These are phyloP conservation scores for Boletus tomentosulus DNA, from an alignment of 768 basidiomycete genomes.

Conservation along the genomic window DNA sequence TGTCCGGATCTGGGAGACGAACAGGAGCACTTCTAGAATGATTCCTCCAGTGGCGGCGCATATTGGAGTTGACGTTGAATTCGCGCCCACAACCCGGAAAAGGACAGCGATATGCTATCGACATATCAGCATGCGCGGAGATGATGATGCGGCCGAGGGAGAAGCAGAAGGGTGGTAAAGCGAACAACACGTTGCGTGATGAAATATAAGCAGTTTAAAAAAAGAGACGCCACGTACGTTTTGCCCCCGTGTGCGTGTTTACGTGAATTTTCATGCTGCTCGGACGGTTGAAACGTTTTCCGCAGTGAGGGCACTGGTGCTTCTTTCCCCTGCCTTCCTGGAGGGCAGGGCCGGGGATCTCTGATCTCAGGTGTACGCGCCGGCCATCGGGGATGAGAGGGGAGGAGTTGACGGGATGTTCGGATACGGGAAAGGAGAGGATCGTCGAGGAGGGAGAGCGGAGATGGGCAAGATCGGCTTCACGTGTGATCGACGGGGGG, in stretches of 20 bases:
- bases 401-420: constrained; percentile 23
- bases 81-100: constrained; percentile 70
- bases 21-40: constrained; percentile 37
- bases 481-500: constrained; percentile 28
- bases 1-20: constrained; percentile 20
- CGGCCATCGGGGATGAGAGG: constrained; percentile 27
- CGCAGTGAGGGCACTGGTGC: constrained; percentile 36
- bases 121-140: constrained; percentile 10
- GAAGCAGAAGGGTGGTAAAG: background rate
- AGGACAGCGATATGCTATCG: constrained; percentile 67
- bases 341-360: constrained; percentile 23
- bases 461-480: constrained; percentile 27
- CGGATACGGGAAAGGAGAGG: constrained; percentile 32
- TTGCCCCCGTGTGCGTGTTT: constrained; percentile 40
- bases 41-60: constrained; percentile 76
- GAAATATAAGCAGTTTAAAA: constrained; percentile 3
- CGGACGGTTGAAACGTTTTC: constrained; percentile 40
- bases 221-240: constrained; percentile 26
- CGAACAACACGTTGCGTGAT: constrained; percentile 13
- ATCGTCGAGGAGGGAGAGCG: constrained; percentile 31
- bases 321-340: constrained; percentile 34
- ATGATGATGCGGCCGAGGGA: background rate
- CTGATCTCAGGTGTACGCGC: constrained; percentile 25
- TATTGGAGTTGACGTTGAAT: constrained; percentile 84
- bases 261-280: constrained; percentile 41